Percentiles rank a stretch among this genome's conserved stretches.
These are phyloP conservation scores for Dalbergia oliveri DNA, from an alignment of 306 rosid genomes.

Conservation along the genomic window DNA sequence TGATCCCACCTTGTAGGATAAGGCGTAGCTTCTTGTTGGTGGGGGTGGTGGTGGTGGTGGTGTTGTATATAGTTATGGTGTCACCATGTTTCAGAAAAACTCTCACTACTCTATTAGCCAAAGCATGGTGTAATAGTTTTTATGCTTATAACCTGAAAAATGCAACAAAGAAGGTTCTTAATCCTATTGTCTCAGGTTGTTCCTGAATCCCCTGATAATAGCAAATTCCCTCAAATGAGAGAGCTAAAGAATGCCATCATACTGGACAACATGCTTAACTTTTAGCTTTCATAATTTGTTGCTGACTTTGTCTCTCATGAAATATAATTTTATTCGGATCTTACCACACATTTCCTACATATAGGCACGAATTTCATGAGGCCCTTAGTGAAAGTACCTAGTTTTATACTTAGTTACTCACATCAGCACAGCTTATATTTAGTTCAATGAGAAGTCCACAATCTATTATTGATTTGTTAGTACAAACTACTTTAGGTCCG, in stretches of 20 bases:
- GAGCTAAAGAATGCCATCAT: conserved; percentile 8
- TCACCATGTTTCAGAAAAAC: not conserved
- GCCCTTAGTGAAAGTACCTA: not conserved
- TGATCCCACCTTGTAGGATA: too few species aligned
- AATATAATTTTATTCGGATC: not conserved
- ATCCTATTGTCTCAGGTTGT: conserved; percentile 14
- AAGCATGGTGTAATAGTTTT: not conserved
- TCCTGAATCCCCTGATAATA: conserved; percentile 5
- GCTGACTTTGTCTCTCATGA: not conserved
- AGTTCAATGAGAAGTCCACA: not conserved
- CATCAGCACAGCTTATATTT: not conserved
- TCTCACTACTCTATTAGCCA: not conserved
- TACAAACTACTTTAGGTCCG: conserved; percentile 15
- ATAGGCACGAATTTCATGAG: not conserved
- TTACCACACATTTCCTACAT: not conserved
- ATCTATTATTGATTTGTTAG: not conserved
- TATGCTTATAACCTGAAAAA: not conserved
- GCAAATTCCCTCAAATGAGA: not conserved
- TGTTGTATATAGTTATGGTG: not conserved
- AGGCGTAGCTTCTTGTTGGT: too few species aligned
- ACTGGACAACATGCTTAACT: not conserved
- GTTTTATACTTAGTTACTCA: not conserved
- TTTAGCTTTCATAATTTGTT: not conserved
- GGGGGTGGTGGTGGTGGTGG: too few species aligned
- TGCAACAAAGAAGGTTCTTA: not conserved